phyloP scores from a whole-genome alignment of 2,329 filamentous ascomycete species.

The Cladobotryum mycophilum region DNA sequence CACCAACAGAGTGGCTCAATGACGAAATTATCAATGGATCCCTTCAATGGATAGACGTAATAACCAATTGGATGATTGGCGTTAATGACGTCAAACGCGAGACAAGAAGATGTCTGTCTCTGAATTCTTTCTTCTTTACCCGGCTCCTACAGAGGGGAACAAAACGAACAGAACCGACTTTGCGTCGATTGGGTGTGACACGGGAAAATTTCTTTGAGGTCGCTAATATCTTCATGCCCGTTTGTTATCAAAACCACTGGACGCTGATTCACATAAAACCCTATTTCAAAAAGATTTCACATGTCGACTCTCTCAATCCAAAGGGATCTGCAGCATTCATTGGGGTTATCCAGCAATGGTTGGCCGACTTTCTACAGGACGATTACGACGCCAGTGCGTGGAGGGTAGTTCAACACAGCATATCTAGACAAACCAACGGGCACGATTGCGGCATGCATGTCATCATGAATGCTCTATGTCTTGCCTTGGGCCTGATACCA shows the following conservation, averaged over 20 bases:
- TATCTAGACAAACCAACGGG: conserved; percentile 56
- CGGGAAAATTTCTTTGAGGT: conserved; percentile 58
- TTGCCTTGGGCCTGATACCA: conserved; percentile 48
- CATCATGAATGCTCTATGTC: conserved; percentile 64
- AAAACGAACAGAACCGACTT: conserved; percentile 44
- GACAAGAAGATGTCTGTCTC: conserved; percentile 53
- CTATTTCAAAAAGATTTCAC: conserved; percentile 52
- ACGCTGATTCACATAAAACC: conserved; percentile 64
- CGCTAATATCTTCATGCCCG: conserved; percentile 63
- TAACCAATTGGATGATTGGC: conserved; percentile 51
- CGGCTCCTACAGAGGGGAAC: conserved; percentile 44
- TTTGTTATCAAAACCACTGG: conserved; percentile 63
- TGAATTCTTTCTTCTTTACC: conserved; percentile 62
- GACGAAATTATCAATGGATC: conserved; percentile 69
- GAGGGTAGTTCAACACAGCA: conserved; percentile 44
- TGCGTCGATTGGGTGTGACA: conserved; percentile 50
- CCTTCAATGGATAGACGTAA: conserved; percentile 53
- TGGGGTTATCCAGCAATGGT: conserved; percentile 30
- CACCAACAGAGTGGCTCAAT: conserved; percentile 60
- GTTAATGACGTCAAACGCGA: conserved; percentile 39
- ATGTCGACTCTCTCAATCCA: conserved; percentile 59
- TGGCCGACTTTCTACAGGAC: conserved; percentile 43
- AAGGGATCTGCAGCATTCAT: conserved; percentile 35
- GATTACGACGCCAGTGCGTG: conserved; percentile 54
- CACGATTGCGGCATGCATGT: conserved; percentile 75